Conservation (phyloP, 148 eudicot species). For the Diospyros lotus region DNA sequence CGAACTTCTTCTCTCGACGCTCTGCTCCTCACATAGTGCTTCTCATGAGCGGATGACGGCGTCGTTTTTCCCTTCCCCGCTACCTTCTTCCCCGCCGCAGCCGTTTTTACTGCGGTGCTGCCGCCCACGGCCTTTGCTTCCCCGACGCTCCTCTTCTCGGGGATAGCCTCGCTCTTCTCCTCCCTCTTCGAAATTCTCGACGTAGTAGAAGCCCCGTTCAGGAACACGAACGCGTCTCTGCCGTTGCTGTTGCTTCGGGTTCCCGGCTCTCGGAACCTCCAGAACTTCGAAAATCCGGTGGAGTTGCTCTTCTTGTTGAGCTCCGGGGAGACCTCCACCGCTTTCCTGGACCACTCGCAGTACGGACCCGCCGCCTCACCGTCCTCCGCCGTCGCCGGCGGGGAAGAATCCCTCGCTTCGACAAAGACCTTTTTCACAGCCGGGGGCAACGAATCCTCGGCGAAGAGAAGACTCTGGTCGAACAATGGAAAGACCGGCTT, state of each 20-base stretch:
- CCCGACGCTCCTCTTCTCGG: neutral
- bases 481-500: conserved; percentile 48
- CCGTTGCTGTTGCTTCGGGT: conserved; percentile 76
- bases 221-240: conserved; percentile 60
- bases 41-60: conserved; percentile 52
- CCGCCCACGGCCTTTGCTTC: neutral
- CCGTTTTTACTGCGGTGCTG: neutral
- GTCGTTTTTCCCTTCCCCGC: conserved; percentile 28
- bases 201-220: conserved; percentile 16
- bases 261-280: conserved; percentile 57
- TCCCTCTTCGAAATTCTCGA: neutral
- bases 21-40: conserved; percentile 47
- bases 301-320: conserved; percentile 76
- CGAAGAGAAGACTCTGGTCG: conserved; percentile 20
- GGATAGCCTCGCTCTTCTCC: neutral
- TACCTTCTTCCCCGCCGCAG: conserved; percentile 7
- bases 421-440: conserved; percentile 54
- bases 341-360: conserved; percentile 40
- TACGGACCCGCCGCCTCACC: conserved; percentile 32
- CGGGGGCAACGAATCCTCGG: conserved; percentile 15
- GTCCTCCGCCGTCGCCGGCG: conserved; percentile 10
- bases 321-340: conserved; percentile 34
- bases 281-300: conserved; percentile 87
- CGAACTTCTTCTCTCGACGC: conserved; percentile 31
- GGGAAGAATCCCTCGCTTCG: conserved; percentile 16